Evolutionary conservation across 306 rosid genomes (phyloP), one percentile per base, ranked within the genome.

Genomic region (Mucuna pruriens): DNA sequence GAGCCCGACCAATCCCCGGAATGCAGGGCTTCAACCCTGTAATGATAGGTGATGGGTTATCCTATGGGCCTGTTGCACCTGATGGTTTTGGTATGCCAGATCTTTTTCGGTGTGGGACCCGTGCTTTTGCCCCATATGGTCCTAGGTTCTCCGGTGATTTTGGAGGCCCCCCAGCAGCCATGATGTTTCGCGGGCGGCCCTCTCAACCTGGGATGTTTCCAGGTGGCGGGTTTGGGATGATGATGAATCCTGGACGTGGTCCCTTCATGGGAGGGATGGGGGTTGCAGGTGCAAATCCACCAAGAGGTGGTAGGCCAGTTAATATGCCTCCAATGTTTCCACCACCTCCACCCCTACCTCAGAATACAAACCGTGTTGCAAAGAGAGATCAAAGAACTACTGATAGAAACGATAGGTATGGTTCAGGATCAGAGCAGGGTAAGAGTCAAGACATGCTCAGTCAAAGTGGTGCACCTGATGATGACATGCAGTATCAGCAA

Each of bases 231-330:
- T 93, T 87, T 89, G 98, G 97, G 77, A 95, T 95, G 98, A 95
- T 95, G 95, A 95, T 95, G 97, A 95, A 91, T 74, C 98, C 92
- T 19, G 97, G 91, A 40, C 98, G 98, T 5, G 90, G 84, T 38
- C 97, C 97, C 49, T 96, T 90, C 69, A 96, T 93, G 97, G 98
- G 99, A 4, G 98, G 97, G 42, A 91, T 92, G 92, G 97, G 97
- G 62, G 90, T 92, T 78, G 80, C 84, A 72, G 97, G 99, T 72
- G 17, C 89, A n/a, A 91, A 90, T 83, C 91, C 91, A 10, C 91
- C 88, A 82, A 86, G 98, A 38, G 87, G 78, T 12, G 89, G 91
- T 45, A 90, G 99, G 25, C 98, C 98, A 5, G 87, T 90, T 16
- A 94, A 88, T 42, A 90, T 92, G 90, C 88, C 96, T 75, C 96